Evolutionary conservation across 2,329 filamentous ascomycete genomes (phyloP), one percentile per base, ranked within the genome.

Genomic region (Sporothrix mexicana): DNA sequence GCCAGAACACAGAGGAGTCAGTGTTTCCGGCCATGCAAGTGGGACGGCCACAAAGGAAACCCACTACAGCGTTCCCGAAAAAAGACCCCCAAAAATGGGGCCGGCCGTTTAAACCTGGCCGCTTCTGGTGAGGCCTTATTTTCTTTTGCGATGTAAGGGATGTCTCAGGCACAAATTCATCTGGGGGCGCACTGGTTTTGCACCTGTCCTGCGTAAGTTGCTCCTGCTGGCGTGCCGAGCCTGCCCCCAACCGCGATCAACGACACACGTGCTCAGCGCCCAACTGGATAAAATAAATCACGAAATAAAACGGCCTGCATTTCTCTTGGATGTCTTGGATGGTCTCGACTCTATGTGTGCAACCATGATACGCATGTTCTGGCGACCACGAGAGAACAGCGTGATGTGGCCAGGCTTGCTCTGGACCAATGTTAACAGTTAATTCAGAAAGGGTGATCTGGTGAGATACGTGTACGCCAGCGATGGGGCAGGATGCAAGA

Each of bases 51-150:
- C 62, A 67, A 51, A 23, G 43, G 41, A 45, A 64, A 23, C 61
- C 36, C 36, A 49, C 43, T 49, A 13, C 20, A 30, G 62, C 43
- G 23, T 30, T 30, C 20, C 41, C 61, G 59, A 30, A 17, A 62
- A 17, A 25, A 66, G 43, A 25, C 43, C 61, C 41, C 20, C n/a
- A 25, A 66, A 49, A 67, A 51, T 49, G 20, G 62, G 62, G 62
- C 43, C 62, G 17, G 10, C 41, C 61, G 61, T 64, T 64, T 41
- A 30, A 41, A 43, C 57, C 57, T 62, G 57, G 57, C 55, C 55
- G 55, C 55, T 59, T 59, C 55, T 59, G 57, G 57, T 17, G 25
- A 36, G 57, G 15, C 61, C n/a, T 62, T 9, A 43, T n/a, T 41
- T 61, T 51, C 13, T 51, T 17, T 51, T 51, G n/a, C 1, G 15